These are phyloP conservation scores for Epichloe elymi DNA, from an alignment of 2,329 filamentous ascomycete species.

Conservation along the genomic window DNA sequence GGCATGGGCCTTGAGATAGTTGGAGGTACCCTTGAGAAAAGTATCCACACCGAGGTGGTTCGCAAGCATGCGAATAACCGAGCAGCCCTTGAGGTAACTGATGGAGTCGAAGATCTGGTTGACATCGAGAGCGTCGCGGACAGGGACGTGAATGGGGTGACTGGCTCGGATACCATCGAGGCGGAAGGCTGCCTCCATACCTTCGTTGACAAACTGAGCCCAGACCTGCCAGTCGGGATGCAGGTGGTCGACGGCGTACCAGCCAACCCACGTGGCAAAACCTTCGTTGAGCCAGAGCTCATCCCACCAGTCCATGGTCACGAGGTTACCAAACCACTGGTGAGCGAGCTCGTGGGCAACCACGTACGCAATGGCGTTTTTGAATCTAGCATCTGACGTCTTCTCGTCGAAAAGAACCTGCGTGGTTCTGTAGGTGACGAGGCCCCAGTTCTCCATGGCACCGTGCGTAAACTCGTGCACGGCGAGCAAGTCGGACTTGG, in stretches of 20 bases:
- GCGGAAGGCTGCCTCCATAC: conserved; percentile 80
- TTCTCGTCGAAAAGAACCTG: conserved; percentile 93
- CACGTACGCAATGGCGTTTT: conserved; percentile 90
- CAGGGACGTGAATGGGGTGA: conserved; percentile 91
- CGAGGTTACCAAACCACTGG: conserved; percentile 91
- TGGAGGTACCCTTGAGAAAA: conserved; percentile 80
- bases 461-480: conserved; percentile 84
- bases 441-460: conserved; percentile 93
- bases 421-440: conserved; percentile 92
- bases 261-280: conserved; percentile 97
- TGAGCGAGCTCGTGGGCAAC: conserved; percentile 96
- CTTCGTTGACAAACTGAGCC: conserved; percentile 94
- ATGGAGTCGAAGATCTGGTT: conserved; percentile 98
- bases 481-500: conserved; percentile 81
- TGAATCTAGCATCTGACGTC: conserved; percentile 78
- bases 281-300: conserved; percentile 92
- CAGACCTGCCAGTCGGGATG: conserved; percentile 97
- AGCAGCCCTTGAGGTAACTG: conserved; percentile 92
- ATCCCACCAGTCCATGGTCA: conserved; percentile 96
- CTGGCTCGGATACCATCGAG: conserved; percentile 84
- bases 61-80: conserved; percentile 91
- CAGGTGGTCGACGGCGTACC: conserved; percentile 80
- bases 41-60: conserved; percentile 76
- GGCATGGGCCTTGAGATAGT: conserved; percentile 77
- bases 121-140: conserved; percentile 84